A percentile compares a stretch with the other conserved stretches of the same genome.
Conservation (phyloP, 148 eudicot genomes). For the Rhododendron henanense region DNA sequence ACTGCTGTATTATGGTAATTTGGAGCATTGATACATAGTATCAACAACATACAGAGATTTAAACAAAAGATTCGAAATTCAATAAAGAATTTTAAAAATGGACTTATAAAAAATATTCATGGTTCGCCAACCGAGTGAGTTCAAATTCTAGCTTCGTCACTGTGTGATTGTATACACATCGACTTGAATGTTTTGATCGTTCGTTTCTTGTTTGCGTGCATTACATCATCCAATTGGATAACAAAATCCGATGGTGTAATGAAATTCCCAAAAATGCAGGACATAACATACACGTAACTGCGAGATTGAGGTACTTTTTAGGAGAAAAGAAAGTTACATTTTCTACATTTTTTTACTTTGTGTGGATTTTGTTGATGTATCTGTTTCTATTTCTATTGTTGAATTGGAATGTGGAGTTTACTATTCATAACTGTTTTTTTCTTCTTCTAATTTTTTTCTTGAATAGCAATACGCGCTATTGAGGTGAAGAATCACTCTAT, state of each 20-base stretch:
- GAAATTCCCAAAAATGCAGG: background rate
- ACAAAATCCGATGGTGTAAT: background rate
- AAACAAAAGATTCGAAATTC: background rate
- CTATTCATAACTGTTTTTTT: background rate
- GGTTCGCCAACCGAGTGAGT: background rate
- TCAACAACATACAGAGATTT: too few relatives aligned
- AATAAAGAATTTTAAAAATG: too few relatives aligned
- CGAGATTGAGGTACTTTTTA: background rate
- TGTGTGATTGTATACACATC: background rate
- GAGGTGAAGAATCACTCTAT: conserved; percentile 57
- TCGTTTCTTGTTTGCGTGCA: background rate
- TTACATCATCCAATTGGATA: background rate
- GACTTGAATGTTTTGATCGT: background rate
- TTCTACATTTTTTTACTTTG: background rate
- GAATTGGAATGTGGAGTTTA: background rate
- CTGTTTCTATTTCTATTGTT: background rate
- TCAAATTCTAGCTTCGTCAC: background rate
- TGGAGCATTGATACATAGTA: too few relatives aligned
- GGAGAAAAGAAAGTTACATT: background rate
- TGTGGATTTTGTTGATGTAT: background rate
- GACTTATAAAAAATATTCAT: background rate
- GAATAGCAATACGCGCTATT: conserved; percentile 56
- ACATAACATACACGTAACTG: background rate
- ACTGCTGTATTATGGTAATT: too few relatives aligned
- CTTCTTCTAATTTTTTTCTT: background rate